Base-by-base conservation (phyloP, 2,329 filamentous ascomycete species). In the Dryadomyces sulphureus region DNA sequence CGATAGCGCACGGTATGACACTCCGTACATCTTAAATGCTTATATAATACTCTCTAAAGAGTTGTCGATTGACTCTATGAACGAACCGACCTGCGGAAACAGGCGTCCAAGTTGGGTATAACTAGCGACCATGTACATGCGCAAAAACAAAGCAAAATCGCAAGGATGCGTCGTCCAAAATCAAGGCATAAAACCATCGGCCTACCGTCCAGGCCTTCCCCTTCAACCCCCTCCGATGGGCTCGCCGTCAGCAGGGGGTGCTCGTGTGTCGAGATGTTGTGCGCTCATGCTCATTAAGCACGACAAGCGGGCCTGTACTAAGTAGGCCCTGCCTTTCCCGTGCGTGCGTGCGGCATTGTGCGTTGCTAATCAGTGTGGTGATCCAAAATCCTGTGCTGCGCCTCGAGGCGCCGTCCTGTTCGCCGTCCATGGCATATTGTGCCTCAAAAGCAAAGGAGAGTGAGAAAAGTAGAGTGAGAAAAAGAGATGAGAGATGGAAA, bases 51-150 rank as follows among this genome's bases (percentile, higher is more conserved):
- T 35, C 41, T 30, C 41, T 49, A 41, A 44, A 41, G 25, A 44
- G 41, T 38, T 43, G 45, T 49, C 27, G 6, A 22, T 43, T 20
- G 9, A 19, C 20, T 43, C 20, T 43, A 43, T 34, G 32, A 16
- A 43, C 41, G 32, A 27, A 35, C n/a, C 41, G 41, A 36, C 41
- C 20, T 35, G 41, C 27, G n/a, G 27, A 16, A 35, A 38, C 34
- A 45, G 36, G 17, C 43, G 43, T 45, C 43, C 43, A 38, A 45
- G 21, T 30, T 43, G 43, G 43, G 43, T 45, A 46, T 41, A 46
- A 8, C 20, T 38, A 45, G 40, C 16, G 20, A 24, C 38, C 27
- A 36, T 46, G 41, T 43, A 49, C 27, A 50, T 36, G 39, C 8
- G 22, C 14, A 20, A 20, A 40, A n/a, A 42, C 32, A 47, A 27